These are phyloP conservation scores for Dipteronia sinensis DNA, from an alignment of 345 rosid species.

Conservation along the genomic window DNA sequence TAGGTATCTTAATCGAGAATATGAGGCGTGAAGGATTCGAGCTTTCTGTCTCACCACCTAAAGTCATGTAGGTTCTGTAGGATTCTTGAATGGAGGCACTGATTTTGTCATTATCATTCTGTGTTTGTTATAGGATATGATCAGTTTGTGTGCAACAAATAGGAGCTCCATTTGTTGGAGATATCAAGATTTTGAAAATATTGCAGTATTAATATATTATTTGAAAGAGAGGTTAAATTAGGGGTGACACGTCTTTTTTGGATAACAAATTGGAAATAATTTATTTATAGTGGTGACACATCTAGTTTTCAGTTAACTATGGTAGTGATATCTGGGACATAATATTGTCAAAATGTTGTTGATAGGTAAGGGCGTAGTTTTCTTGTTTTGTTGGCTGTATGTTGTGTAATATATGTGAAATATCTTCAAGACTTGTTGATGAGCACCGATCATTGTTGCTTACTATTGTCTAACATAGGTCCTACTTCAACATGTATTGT, in stretches of 20 bases:
- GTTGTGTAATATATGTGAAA: not conserved
- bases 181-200: not conserved
- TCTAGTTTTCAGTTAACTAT: not conserved
- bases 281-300: not conserved
- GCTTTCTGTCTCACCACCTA: constrained; percentile 94
- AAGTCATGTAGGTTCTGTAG: constrained; percentile 77
- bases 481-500: not conserved
- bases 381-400: constrained; percentile 1
- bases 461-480: not conserved
- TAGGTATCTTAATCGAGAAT: constrained; percentile 97
- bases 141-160: not conserved
- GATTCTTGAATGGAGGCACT: constrained; percentile 15
- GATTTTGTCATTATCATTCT: constrained; percentile 6
- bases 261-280: not conserved
- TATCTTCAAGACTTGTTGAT: not conserved
- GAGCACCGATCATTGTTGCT: not conserved
- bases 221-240: constrained; percentile 7
- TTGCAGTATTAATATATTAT: not conserved
- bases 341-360: not conserved
- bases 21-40: constrained; percentile 99
- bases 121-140: not conserved
- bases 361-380: not conserved
- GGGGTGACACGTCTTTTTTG: not conserved
- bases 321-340: not conserved
- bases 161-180: not conserved